A percentile compares a stretch with the other conserved stretches of the same genome.
These are phyloP conservation scores for Pythium apleroticum DNA, from an alignment of 352 stramenopile genomes.

Conservation along the genomic window DNA sequence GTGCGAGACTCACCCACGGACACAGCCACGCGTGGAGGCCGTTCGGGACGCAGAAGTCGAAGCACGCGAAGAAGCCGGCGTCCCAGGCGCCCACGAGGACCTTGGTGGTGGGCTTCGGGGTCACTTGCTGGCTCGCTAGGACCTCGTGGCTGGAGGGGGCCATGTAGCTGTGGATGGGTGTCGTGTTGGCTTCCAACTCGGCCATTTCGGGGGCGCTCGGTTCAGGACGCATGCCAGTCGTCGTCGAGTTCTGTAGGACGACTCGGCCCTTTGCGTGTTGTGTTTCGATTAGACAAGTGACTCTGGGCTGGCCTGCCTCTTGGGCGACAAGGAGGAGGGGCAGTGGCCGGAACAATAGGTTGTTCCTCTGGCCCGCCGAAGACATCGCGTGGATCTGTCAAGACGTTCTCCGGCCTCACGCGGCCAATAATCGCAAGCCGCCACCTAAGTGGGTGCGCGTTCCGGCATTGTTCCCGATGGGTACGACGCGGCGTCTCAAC, in stretches of 20 bases:
- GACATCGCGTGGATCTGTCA: neutral
- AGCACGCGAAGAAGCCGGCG: conserved; percentile 42
- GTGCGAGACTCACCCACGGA: conserved; percentile 55
- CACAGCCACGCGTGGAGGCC: conserved; percentile 47
- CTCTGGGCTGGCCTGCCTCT: no score
- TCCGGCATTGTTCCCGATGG: conserved; percentile 3
- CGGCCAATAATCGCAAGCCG: neutral
- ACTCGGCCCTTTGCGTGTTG: no score
- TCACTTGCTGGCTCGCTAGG: no score
- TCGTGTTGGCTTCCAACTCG: neutral
- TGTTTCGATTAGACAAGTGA: neutral
- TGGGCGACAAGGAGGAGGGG: neutral
- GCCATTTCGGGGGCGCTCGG: conserved; percentile 17
- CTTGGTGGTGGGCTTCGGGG: conserved; percentile 3
- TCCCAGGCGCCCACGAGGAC: conserved; percentile 31
- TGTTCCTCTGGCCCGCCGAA: neutral
- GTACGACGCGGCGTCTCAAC: neutral
- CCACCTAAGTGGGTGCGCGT: neutral
- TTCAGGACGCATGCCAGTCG: conserved; percentile 8
- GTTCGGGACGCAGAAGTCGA: conserved; percentile 49
- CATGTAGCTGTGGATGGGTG: conserved; percentile 11
- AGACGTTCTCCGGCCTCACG: neutral
- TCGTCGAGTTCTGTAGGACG: no score
- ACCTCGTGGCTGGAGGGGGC: neutral
- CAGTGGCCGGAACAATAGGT: neutral